phyloP scores from a whole-genome alignment of 495 filamentous ascomycete genomes.

The Mytilinidion resinicola region DNA sequence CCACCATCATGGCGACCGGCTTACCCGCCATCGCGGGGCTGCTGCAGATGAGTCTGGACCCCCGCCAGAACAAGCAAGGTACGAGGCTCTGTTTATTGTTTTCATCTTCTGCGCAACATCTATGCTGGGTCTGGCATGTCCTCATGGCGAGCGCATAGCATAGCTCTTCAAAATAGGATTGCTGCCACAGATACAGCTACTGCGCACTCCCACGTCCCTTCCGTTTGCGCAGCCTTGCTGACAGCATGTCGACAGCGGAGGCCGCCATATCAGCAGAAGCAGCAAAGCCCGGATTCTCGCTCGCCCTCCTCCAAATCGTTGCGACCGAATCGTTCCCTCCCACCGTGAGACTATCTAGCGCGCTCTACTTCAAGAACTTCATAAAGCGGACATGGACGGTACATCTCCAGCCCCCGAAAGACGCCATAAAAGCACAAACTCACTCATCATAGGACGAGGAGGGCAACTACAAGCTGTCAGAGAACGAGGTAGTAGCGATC shows the following conservation, averaged over 20 bases:
- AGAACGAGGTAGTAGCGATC: constrained; percentile 75
- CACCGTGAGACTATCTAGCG: constrained; percentile 80
- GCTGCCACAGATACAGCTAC: neutral
- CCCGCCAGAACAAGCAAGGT: constrained; percentile 83
- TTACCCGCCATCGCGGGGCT: constrained; percentile 67
- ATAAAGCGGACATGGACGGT: constrained; percentile 84
- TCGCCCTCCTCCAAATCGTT: constrained; percentile 81
- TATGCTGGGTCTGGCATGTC: neutral
- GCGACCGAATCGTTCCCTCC: constrained; percentile 59
- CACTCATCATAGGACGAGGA: constrained; percentile 63
- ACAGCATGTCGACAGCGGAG: constrained; percentile 59
- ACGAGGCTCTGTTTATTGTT: constrained; percentile 27
- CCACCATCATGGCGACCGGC: constrained; percentile 63
- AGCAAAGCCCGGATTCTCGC: constrained; percentile 75
- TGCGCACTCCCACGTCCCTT: constrained; percentile 1
- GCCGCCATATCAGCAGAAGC: constrained; percentile 65
- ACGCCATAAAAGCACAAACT: neutral
- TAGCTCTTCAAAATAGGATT: neutral
- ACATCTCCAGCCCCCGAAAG: constrained; percentile 1
- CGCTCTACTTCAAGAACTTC: constrained; percentile 97
- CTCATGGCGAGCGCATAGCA: no score
- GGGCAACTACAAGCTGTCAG: constrained; percentile 77
- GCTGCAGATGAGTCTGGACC: constrained; percentile 81
- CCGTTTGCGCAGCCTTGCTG: constrained; percentile 11
- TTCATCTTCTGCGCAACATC: neutral